Conservation (phyloP, 495 filamentous ascomycete species). For the Gamarada debralockiae region DNA sequence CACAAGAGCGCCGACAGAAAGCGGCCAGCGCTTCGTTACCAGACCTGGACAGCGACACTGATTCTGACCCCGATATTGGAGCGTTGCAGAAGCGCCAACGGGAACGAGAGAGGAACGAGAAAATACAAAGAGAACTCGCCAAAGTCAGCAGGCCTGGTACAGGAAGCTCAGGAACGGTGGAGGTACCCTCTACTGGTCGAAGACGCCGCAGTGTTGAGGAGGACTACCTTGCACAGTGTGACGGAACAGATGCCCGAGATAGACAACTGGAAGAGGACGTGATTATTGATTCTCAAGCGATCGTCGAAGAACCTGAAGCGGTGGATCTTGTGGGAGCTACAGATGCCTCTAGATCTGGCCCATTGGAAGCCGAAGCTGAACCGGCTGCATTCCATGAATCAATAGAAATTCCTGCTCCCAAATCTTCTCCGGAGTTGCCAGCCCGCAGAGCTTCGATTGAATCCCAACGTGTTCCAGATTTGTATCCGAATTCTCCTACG, state of each 20-base stretch:
- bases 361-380: too few species aligned
- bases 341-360: neutral
- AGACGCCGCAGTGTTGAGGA: conserved; percentile 11
- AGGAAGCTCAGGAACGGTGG: conserved; percentile 3
- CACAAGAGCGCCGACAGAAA: conserved; percentile 18
- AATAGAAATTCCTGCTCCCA: too few species aligned
- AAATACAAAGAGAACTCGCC: conserved; percentile 14
- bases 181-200: conserved; percentile 19
- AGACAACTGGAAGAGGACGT: conserved; percentile 17
- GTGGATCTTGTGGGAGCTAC: neutral
- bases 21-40: neutral
- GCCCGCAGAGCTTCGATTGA: neutral
- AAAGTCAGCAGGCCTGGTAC: conserved; percentile 6
- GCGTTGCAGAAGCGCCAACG: neutral
- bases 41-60: conserved; percentile 10
- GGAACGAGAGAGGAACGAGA: neutral
- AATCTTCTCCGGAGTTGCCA: neutral
- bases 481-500: neutral
- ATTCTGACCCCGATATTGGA: conserved; percentile 1
- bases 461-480: neutral
- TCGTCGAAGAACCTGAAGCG: neutral
- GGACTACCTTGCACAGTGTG: conserved; percentile 16
- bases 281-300: conserved; percentile 20
- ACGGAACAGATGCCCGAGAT: conserved; percentile 14
- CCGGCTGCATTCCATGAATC: too few species aligned